These are phyloP conservation scores for Lichtheimia hyalospora DNA, from an alignment of 371 early-diverging fungal genomes.

Conservation along the genomic window DNA sequence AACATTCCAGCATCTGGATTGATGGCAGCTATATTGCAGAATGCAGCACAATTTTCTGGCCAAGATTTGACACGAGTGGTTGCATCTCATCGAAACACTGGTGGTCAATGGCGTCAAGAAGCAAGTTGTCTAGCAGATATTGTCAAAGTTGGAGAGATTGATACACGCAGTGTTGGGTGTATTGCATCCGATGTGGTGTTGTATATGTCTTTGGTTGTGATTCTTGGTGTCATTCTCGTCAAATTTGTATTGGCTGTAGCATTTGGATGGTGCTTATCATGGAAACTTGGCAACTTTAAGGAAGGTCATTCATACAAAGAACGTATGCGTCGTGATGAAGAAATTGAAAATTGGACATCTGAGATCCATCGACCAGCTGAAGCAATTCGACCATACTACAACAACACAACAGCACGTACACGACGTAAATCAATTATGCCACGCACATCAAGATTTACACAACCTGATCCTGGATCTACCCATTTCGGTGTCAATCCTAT, in stretches of 20 bases:
- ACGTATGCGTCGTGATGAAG: slow-evolving; percentile 52
- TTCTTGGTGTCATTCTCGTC: slow-evolving; percentile 59
- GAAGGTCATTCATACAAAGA: slow-evolving; percentile 52
- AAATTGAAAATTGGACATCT: slow-evolving; percentile 63
- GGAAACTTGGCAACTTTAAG: slow-evolving; percentile 59
- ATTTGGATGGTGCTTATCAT: slow-evolving; percentile 75
- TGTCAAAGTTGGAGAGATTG: slow-evolving; percentile 78
- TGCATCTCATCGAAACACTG: slow-evolving; percentile 16
- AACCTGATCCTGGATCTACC: slow-evolving; percentile 40
- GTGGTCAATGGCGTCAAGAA: slow-evolving; percentile 27
- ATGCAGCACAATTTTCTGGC: slow-evolving; percentile 25
- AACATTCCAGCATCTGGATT: slow-evolving; percentile 33
- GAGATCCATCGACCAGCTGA: slow-evolving; percentile 50
- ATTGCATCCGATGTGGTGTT: slow-evolving; percentile 67
- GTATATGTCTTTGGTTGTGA: slow-evolving; percentile 52
- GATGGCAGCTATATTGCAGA: slow-evolving; percentile 25
- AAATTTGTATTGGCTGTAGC: slow-evolving; percentile 74
- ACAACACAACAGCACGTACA: slow-evolving; percentile 9
- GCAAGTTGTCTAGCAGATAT: slow-evolving; percentile 65
- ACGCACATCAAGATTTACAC: slow-evolving; percentile 44
- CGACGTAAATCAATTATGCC: slow-evolving; percentile 39
- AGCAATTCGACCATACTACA: slow-evolving; percentile 22
- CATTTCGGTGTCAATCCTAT: slow-evolving; percentile 24
- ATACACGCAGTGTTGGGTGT: slow-evolving; percentile 70
- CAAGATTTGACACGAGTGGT: slow-evolving; percentile 44